phyloP scores from a whole-genome alignment of 441 rosid species.

The Monsonia emarginata region DNA sequence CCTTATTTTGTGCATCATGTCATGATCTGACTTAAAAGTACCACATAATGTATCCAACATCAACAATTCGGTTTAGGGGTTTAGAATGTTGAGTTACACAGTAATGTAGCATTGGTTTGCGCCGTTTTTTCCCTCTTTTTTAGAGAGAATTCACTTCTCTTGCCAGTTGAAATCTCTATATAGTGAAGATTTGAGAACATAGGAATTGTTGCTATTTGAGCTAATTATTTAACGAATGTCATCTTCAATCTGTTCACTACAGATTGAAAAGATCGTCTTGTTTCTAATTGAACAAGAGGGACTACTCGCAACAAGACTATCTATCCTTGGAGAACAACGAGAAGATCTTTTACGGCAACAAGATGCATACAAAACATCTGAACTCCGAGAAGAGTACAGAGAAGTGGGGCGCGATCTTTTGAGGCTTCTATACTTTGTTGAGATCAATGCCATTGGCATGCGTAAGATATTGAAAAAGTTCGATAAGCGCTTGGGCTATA shows the following conservation, averaged over 20 bases:
- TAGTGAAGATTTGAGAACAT: background rate
- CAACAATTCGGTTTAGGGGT: background rate
- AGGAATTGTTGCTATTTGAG: background rate
- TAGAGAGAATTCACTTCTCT: background rate
- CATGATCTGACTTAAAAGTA: background rate
- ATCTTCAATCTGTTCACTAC: conserved; percentile 9
- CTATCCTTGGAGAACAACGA: conserved; percentile 26
- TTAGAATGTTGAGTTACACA: background rate
- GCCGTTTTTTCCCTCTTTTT: background rate
- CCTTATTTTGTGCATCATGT: background rate
- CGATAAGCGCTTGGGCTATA: conserved; percentile 45
- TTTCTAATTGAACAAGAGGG: conserved; percentile 51
- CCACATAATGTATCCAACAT: background rate
- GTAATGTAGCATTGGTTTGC: background rate
- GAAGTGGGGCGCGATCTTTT: conserved; percentile 36
- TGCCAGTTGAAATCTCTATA: background rate
- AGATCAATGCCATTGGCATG: conserved; percentile 43
- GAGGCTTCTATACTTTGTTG: conserved; percentile 36
- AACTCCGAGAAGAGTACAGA: conserved; percentile 38
- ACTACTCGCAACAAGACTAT: conserved; percentile 31
- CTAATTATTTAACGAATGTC: background rate
- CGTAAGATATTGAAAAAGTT: conserved; percentile 45
- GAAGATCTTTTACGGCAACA: conserved; percentile 23
- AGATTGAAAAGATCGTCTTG: conserved; percentile 42
- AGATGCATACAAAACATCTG: conserved; percentile 23